Percentiles rank a stretch among this genome's conserved stretches.
These are phyloP conservation scores for Periconia macrospinosa DNA, from an alignment of 2,329 filamentous ascomycete species.

Conservation along the genomic window DNA sequence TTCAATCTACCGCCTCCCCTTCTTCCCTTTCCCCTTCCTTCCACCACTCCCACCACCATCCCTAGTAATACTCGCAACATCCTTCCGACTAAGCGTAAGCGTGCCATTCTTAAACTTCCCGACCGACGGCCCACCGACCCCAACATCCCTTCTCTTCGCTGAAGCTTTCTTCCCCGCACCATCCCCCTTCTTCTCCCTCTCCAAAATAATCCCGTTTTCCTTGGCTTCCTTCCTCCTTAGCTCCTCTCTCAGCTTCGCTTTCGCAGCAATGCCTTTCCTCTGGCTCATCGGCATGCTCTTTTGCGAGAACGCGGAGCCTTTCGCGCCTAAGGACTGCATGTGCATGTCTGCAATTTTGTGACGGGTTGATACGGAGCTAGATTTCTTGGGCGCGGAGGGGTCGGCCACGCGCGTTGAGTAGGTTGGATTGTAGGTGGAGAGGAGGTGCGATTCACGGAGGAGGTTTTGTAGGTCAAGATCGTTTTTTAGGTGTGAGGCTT, in stretches of 20 bases:
- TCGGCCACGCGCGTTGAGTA: slow-evolving; percentile 49
- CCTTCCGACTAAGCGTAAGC: slow-evolving; percentile 74
- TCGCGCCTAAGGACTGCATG: slow-evolving; percentile 79
- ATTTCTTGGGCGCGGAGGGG: slow-evolving; percentile 58
- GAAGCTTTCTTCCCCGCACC: not conserved
- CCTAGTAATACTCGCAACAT: slow-evolving; percentile 66
- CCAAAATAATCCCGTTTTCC: slow-evolving; percentile 89
- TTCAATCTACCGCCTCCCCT: not conserved
- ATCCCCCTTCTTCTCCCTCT: slow-evolving; percentile 55
- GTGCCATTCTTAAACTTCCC: slow-evolving; percentile 80
- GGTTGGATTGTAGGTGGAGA: slow-evolving; percentile 59
- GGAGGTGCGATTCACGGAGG: slow-evolving; percentile 86
- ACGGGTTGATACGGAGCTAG: slow-evolving; percentile 59
- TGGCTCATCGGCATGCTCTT: slow-evolving; percentile 87
- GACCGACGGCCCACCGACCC: slow-evolving; percentile 75
- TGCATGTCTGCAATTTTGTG: slow-evolving; percentile 83
- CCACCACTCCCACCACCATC: slow-evolving; percentile 52
- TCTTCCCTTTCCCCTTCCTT: slow-evolving; percentile 14
- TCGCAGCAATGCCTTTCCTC: slow-evolving; percentile 78
- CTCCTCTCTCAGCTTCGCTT: slow-evolving; percentile 66
- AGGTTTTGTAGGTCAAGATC: slow-evolving; percentile 91
- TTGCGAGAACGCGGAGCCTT: slow-evolving; percentile 72
- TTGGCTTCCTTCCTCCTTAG: slow-evolving; percentile 76
- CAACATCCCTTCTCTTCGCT: slow-evolving; percentile 54
- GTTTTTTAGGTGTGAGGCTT: slow-evolving; percentile 75